These are phyloP conservation scores for Arachnopeziza araneosa DNA, from an alignment of 2,329 filamentous ascomycete species.

Conservation along the genomic window DNA sequence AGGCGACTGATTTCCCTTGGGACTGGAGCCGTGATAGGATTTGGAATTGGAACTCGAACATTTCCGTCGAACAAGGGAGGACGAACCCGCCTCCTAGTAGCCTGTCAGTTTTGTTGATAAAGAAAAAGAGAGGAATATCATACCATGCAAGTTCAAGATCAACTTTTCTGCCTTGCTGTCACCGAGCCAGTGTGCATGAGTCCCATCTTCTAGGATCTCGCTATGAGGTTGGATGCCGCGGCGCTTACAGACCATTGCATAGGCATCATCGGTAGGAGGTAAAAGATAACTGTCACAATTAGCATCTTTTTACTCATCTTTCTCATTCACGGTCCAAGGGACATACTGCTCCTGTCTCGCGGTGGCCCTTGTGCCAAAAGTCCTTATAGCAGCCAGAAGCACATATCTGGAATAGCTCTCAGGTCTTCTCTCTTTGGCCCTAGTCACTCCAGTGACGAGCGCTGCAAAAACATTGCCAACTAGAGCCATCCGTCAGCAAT, in stretches of 20 bases:
- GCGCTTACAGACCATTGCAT: constrained; percentile 22
- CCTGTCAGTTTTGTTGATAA: background rate
- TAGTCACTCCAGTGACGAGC: constrained; percentile 14
- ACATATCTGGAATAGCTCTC: constrained; percentile 19
- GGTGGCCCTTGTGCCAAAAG: constrained; percentile 9
- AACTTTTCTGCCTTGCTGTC: constrained; percentile 33
- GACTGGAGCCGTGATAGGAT: constrained; percentile 27
- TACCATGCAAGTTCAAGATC: constrained; percentile 43
- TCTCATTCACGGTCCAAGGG: background rate
- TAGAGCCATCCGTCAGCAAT: background rate
- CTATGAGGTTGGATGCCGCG: constrained; percentile 16
- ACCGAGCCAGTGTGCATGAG: constrained; percentile 43
- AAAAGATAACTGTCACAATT: constrained; percentile 8
- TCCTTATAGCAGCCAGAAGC: constrained; percentile 14
- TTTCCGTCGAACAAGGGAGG: constrained; percentile 39
- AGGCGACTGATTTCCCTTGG: constrained; percentile 38
- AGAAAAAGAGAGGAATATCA: background rate
- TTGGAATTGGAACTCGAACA: constrained; percentile 37
- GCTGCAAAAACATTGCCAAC: background rate
- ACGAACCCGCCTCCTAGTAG: constrained; percentile 51
- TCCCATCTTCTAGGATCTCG: constrained; percentile 32
- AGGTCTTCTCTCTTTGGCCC: constrained; percentile 10
- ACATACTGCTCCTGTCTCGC: constrained; percentile 15
- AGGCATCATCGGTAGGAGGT: constrained; percentile 20
- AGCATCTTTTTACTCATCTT: background rate